These are phyloP conservation scores for Collybiopsis confluens DNA, from an alignment of 768 basidiomycete genomes.

Conservation along the genomic window DNA sequence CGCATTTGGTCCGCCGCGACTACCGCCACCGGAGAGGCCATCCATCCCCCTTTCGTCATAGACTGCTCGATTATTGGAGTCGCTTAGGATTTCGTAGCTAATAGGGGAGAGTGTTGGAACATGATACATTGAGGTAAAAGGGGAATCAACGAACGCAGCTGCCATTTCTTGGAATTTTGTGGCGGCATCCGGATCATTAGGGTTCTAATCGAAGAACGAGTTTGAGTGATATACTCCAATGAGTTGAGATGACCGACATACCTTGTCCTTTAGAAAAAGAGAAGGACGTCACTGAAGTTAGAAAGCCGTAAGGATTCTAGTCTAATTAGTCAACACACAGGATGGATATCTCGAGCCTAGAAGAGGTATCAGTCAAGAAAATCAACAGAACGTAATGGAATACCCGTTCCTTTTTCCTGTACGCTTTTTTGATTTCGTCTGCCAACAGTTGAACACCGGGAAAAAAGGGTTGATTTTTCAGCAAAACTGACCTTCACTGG, in stretches of 20 bases:
- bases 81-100: slow-evolving; percentile 81
- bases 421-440: slow-evolving; percentile 93
- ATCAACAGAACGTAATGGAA: slow-evolving; percentile 17
- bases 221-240: background rate
- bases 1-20: slow-evolving; percentile 33
- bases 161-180: slow-evolving; percentile 86
- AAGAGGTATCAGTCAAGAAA: slow-evolving; percentile 11
- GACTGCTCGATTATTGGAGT: slow-evolving; percentile 58
- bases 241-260: slow-evolving; percentile 23
- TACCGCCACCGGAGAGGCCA: slow-evolving; percentile 50
- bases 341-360: slow-evolving; percentile 86
- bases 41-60: slow-evolving; percentile 78
- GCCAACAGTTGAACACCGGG: slow-evolving; percentile 4
- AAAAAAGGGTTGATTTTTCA: background rate
- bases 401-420: slow-evolving; percentile 79
- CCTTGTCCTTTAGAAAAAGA: slow-evolving; percentile 59
- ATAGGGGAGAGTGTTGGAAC: background rate
- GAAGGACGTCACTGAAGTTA: slow-evolving; percentile 9
- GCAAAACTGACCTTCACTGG: slow-evolving; percentile 58
- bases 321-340: slow-evolving; percentile 62
- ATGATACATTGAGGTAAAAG: slow-evolving; percentile 5
- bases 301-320: slow-evolving; percentile 7
- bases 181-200: slow-evolving; percentile 80
- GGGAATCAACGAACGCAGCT: slow-evolving; percentile 62
- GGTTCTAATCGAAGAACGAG: slow-evolving; percentile 50